Evolutionary conservation across 495 filamentous ascomycete genomes (phyloP).

Genomic region (Talaromyces nanjingensis): DNA sequence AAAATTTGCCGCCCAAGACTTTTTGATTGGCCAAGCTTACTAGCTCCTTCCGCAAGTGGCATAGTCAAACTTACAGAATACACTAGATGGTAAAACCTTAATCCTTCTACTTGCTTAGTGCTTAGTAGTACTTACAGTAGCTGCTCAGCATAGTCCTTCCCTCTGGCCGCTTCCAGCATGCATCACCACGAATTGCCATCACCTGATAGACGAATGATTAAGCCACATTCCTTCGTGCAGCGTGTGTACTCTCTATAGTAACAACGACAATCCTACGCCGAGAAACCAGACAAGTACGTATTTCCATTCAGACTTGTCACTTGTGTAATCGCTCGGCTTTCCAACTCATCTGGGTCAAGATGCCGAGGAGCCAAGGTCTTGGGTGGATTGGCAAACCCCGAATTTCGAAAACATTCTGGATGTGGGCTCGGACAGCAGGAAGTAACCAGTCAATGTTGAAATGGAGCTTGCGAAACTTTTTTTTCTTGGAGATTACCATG

Average conservation of each 20-base stretch:
- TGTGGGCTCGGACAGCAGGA: neutral
- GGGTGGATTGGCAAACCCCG: conserved; percentile 2
- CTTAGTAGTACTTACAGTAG: too few relatives aligned
- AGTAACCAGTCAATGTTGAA: neutral
- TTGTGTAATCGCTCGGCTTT: neutral
- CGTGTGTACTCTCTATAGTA: neutral
- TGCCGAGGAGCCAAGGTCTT: conserved; percentile 4
- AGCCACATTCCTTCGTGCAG: neutral
- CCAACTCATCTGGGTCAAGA: neutral
- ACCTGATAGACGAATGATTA: neutral
- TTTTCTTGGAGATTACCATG: neutral
- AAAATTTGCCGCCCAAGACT: neutral
- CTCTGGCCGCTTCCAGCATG: neutral
- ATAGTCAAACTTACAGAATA: neutral
- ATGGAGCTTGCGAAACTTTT: neutral
- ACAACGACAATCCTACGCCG: neutral
- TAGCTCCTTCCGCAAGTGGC: neutral
- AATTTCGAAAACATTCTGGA: neutral
- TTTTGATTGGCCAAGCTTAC: neutral
- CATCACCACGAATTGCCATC: neutral
- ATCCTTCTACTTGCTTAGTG: neutral
- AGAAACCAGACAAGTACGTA: neutral
- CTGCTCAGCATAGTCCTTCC: too few relatives aligned
- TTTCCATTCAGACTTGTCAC: neutral
- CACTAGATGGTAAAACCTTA: neutral